Evolutionary conservation across 306 rosid genomes (phyloP), one percentile per base, ranked within the genome.

Genomic region (Vigna unguiculata): DNA sequence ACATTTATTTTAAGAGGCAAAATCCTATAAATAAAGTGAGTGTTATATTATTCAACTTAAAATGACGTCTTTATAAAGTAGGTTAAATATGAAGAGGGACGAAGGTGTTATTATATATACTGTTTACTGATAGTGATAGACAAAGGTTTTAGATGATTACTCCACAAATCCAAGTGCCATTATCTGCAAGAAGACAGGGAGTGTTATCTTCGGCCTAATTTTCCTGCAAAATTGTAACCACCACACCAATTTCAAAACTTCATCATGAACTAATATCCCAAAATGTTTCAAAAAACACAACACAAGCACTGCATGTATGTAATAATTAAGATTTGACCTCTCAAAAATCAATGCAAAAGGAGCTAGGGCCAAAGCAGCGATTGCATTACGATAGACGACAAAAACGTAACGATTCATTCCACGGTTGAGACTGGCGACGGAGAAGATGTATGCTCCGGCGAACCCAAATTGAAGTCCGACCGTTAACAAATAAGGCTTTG

Each of bases 131-230:
- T 17, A 16, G 54, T 1, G 19, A 36, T 9, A 38, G n/a, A 2
- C 11, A 49, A 52, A n/a, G 17, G 67, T 58, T 48, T 67, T 20
- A 69, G 62, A 75, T 84, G 4, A 48, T 82, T 90, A 93, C 91
- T 93, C 96, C 55, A 90, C 76, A 82, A 91, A 85, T 36, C 85
- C 95, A 1, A 91, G 89, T 2, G 45, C 87, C 88, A 85, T 48
- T 74, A 89, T 89, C 78, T 80, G 87, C 12, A 89, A 13, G 68
- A 91, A 83, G 65, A 88, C 69, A 11, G 80, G 36, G 60, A 86
- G 54, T 28, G 94, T 89, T 89, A 90, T 87, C 86, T 90, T 89
- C 28, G 94, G 91, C 80, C 96, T 90, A 30, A 72, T 72, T 85
- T 84, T 87, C 89, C 96, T 93, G 89, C 76, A 71, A 73, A 58